Conservation (phyloP, 495 filamentous ascomycete species). For the Podospora pseudocomata region DNA sequence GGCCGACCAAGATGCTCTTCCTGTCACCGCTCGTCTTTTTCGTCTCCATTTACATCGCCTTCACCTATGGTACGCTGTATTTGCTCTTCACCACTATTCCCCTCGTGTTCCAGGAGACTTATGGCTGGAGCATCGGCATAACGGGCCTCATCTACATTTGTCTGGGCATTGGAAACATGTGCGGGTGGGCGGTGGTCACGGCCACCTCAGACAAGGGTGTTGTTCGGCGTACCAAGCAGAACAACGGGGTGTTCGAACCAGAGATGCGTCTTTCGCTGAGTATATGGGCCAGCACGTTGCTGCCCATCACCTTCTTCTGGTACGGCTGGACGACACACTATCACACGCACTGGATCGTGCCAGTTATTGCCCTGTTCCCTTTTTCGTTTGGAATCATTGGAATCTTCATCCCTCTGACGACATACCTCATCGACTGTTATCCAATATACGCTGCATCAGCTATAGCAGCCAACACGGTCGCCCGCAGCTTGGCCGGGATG, state of each 20-base stretch:
- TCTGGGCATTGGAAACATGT: constrained; percentile 43
- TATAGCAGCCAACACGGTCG: constrained; percentile 53
- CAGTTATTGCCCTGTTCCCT: constrained; percentile 49
- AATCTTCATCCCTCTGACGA: constrained; percentile 51
- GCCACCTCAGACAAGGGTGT: constrained; percentile 41
- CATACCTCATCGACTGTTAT: constrained; percentile 59
- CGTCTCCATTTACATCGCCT: constrained; percentile 69
- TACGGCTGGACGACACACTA: constrained; percentile 44
- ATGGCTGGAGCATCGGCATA: constrained; percentile 39
- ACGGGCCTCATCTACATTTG: constrained; percentile 46
- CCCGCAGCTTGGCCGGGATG: constrained; percentile 53
- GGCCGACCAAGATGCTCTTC: constrained; percentile 55
- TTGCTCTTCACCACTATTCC: constrained; percentile 72
- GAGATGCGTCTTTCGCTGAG: constrained; percentile 50
- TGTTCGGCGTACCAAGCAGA: constrained; percentile 40
- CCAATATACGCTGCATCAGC: constrained; percentile 57
- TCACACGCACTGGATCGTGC: constrained; percentile 44
- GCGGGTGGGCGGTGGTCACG: constrained; percentile 34
- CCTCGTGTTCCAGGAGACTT: constrained; percentile 54
- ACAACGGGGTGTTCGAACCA: constrained; percentile 54
- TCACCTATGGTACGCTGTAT: constrained; percentile 72
- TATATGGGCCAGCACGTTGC: constrained; percentile 35
- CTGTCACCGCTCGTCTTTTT: constrained; percentile 63
- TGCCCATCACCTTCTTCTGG: constrained; percentile 47
- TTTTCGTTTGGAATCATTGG: constrained; percentile 53